These are phyloP conservation scores for Amaranthus tricolor DNA, from an alignment of 179 eudicot species.

Conservation along the genomic window DNA sequence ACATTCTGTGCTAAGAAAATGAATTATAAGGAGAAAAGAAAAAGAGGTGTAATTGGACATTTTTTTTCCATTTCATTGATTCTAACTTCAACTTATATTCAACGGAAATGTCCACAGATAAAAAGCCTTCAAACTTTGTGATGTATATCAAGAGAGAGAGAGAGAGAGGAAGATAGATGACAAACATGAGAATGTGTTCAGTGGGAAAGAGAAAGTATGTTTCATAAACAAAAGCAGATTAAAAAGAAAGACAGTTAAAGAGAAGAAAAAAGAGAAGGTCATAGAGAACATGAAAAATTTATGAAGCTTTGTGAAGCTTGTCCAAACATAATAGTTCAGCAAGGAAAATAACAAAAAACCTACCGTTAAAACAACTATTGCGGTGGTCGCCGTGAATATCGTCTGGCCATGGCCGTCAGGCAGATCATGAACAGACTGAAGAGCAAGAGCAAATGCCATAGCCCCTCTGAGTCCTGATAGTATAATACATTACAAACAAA, in stretches of 20 bases:
- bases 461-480: constrained; percentile 94
- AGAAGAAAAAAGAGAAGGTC: not conserved
- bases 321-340: constrained; percentile 3
- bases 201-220: not conserved
- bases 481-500: constrained; percentile 4
- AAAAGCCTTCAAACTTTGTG: not conserved
- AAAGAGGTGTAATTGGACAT: too few species aligned
- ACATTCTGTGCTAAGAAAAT: too few species aligned
- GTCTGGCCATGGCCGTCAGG: constrained; percentile 99
- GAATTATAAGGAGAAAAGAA: too few species aligned
- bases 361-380: constrained; percentile 95
- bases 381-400: constrained; percentile 95
- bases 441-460: constrained; percentile 99
- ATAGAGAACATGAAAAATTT: constrained; percentile 10
- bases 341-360: constrained; percentile 26
- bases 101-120: not conserved
- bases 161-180: constrained; percentile 1
- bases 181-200: not conserved
- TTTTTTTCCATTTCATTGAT: too few species aligned
- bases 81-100: too few species aligned
- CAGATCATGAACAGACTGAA: constrained; percentile 97
- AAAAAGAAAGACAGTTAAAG: not conserved
- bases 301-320: not conserved
- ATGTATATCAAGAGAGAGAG: not conserved
- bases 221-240: not conserved